Conservation (phyloP, 768 basidiomycete species). For the Pholiota conissans region DNA sequence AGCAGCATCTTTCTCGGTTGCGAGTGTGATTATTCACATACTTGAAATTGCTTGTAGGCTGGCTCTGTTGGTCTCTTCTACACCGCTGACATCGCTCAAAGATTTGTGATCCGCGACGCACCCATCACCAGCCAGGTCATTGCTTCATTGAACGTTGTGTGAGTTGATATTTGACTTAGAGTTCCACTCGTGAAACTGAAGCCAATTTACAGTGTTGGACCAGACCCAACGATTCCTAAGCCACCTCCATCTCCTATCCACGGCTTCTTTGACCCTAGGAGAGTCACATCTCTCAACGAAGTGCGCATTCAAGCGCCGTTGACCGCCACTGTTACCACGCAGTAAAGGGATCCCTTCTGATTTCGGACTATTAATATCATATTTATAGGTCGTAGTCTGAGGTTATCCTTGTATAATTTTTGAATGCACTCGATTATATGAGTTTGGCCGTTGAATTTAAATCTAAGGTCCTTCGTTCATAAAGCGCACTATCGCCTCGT, state of each 20-base stretch:
- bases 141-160: constrained; percentile 42
- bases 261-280: constrained; percentile 19
- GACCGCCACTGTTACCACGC: not conserved
- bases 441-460: no score
- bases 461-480: no score
- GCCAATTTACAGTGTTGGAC: constrained; percentile 12
- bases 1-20: not conserved
- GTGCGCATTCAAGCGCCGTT: constrained; percentile 12
- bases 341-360: no score
- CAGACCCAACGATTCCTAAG: constrained; percentile 18
- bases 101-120: constrained; percentile 31
- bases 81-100: constrained; percentile 31
- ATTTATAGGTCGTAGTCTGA: no score
- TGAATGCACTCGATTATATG: no score
- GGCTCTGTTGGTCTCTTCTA: constrained; percentile 36
- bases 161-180: constrained; percentile 9
- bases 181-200: not conserved
- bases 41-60: constrained; percentile 8
- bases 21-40: not conserved
- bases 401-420: no score
- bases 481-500: no score
- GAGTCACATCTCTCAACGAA: constrained; percentile 19
- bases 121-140: constrained; percentile 28
- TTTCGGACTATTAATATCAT: no score
- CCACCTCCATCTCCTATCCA: constrained; percentile 16